These are phyloP conservation scores for Quillaja saponaria DNA, from an alignment of 306 rosid genomes.

Conservation along the genomic window DNA sequence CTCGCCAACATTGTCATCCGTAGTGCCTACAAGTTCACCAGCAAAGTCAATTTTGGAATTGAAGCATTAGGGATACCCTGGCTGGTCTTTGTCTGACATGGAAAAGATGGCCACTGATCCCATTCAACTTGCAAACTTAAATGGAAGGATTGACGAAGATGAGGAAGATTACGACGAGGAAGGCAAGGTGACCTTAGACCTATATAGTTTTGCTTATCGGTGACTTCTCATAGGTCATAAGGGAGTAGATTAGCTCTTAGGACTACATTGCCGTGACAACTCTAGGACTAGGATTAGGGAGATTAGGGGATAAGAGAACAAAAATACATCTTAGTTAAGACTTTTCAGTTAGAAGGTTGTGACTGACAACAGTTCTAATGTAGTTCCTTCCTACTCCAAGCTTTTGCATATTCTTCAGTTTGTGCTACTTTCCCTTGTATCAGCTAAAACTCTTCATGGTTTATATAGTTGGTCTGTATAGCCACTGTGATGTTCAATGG, in stretches of 20 bases:
- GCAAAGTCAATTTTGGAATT: conserved; percentile 33
- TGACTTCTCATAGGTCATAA: no score
- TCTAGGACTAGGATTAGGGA: no score
- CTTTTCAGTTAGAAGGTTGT: no score
- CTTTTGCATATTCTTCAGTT: conserved; percentile 6
- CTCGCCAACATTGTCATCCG: conserved; percentile 20
- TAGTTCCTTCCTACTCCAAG: conserved; percentile 16
- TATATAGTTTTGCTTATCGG: no score
- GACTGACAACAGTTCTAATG: background rate
- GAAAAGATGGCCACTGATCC: conserved; percentile 65
- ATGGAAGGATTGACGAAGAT: conserved; percentile 56
- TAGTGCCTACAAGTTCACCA: conserved; percentile 26
- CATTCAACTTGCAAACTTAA: conserved; percentile 56
- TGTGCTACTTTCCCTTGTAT: background rate
- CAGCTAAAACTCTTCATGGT: background rate
- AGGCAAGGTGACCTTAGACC: no score
- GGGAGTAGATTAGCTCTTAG: no score
- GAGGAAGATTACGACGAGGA: conserved; percentile 87
- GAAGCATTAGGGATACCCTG: conserved; percentile 59
- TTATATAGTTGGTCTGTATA: no score
- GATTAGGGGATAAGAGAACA: no score
- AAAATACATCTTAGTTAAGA: no score
- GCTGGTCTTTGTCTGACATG: conserved; percentile 64
- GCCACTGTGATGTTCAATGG: no score
- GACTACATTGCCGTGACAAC: no score